Conservation (phyloP, 2,329 filamentous ascomycete genomes). For the Tolypocladium pustulatum region DNA sequence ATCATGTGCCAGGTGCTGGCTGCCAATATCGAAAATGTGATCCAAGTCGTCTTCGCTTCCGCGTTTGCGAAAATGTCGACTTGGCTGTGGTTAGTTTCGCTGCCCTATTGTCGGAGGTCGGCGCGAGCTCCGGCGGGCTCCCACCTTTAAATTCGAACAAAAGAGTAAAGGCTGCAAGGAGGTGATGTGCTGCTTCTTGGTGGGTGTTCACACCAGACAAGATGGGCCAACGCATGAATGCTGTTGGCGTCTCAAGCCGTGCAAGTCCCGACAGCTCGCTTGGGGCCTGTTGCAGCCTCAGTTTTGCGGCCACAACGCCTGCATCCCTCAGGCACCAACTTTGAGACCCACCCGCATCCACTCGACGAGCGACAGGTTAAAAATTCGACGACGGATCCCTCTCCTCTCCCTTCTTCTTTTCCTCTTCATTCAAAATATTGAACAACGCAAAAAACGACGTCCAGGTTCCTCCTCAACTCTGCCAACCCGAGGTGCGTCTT, state of each 20-base stretch:
- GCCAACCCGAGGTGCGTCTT: slow-evolving; percentile 34
- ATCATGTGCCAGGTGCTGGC: no score
- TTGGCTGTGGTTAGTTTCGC: no score
- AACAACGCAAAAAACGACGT: slow-evolving; percentile 39
- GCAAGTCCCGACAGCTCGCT: background rate
- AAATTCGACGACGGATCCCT: background rate
- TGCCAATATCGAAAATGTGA: no score
- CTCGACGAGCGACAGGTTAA: background rate
- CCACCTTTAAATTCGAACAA: no score
- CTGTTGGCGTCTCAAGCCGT: background rate
- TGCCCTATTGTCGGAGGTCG: no score
- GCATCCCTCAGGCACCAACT: background rate
- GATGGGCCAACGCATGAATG: background rate
- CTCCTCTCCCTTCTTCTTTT: slow-evolving; percentile 14
- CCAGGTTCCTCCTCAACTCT: slow-evolving; percentile 23
- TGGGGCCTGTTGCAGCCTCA: background rate
- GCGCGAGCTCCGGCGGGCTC: no score
- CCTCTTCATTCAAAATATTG: slow-evolving; percentile 24
- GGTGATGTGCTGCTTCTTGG: no score
- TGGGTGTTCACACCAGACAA: no score
- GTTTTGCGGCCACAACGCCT: background rate
- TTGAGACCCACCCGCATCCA: background rate
- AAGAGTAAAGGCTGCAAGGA: no score
- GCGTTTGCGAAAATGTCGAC: no score
- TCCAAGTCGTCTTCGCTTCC: no score